A percentile compares a stretch with the other conserved stretches of the same genome.
phyloP scores from a whole-genome alignment of 2,329 filamentous ascomycete genomes.

The Didymella pomorum region DNA sequence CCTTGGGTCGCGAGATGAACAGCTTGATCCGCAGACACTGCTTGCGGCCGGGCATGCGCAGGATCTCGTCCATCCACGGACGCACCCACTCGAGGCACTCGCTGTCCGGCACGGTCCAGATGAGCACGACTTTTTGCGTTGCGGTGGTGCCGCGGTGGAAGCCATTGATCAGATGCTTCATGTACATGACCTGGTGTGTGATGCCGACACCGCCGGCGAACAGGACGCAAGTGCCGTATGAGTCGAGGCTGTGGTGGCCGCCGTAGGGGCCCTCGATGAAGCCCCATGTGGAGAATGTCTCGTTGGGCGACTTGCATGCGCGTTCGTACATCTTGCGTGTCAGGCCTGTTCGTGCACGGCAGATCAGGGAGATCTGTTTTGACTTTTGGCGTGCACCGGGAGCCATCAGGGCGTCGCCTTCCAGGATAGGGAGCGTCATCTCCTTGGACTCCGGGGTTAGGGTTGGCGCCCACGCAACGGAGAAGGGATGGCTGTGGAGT shows the following conservation, averaged over 20 bases:
- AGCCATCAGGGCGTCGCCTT: constrained; percentile 37
- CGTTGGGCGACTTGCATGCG: constrained; percentile 66
- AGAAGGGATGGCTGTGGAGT: constrained; percentile 58
- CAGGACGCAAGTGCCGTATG: constrained; percentile 79
- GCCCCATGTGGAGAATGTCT: constrained; percentile 69
- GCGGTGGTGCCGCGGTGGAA: constrained; percentile 74
- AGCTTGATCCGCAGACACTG: constrained; percentile 68
- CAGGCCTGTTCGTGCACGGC: constrained; percentile 77
- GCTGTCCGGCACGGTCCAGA: constrained; percentile 81
- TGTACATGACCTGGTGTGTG: constrained; percentile 78
- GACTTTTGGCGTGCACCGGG: constrained; percentile 39
- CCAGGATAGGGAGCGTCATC: constrained; percentile 45
- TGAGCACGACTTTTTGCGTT: constrained; percentile 73
- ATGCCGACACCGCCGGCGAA: constrained; percentile 84
- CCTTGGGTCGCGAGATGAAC: constrained; percentile 68
- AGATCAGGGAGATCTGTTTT: constrained; percentile 71
- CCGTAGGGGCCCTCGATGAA: constrained; percentile 80
- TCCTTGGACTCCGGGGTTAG: constrained; percentile 42
- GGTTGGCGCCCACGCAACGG: constrained; percentile 57
- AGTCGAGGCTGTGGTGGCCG: constrained; percentile 73
- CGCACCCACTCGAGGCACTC: constrained; percentile 71
- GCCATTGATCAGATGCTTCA: constrained; percentile 74
- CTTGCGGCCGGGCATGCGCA: constrained; percentile 65
- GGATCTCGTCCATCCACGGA: constrained; percentile 70
- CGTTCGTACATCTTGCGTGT: constrained; percentile 74